These are phyloP conservation scores for Acrodontium crateriforme DNA, from an alignment of 2,329 filamentous ascomycete genomes.

Conservation along the genomic window DNA sequence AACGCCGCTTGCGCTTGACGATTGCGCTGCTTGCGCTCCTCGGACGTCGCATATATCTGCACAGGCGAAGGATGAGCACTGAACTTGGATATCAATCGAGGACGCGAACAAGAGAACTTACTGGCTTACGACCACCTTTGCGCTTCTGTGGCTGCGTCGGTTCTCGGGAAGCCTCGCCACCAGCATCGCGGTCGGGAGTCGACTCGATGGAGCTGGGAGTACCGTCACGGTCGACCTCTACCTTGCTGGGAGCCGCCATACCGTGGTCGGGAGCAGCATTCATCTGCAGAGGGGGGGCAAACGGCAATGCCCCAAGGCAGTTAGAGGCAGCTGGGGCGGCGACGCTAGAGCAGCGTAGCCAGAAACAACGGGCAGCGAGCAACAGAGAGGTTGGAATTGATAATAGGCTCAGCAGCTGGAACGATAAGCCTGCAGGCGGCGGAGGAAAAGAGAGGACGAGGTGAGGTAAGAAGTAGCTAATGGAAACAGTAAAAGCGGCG, in stretches of 20 bases:
- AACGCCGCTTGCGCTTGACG: slow-evolving; percentile 95
- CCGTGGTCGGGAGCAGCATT: slow-evolving; percentile 30
- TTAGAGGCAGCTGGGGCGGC: slow-evolving; percentile 22
- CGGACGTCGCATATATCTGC: slow-evolving; percentile 95
- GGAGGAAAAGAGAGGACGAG: slow-evolving; percentile 23
- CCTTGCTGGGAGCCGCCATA: slow-evolving; percentile 33
- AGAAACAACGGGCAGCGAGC: slow-evolving; percentile 6
- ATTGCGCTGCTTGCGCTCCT: slow-evolving; percentile 96
- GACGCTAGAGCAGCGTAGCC: slow-evolving; percentile 11
- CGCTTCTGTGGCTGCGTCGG: slow-evolving; percentile 57
- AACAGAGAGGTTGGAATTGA: slow-evolving; percentile 14
- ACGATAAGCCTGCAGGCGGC: slow-evolving; percentile 26
- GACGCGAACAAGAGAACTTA: slow-evolving; percentile 47
- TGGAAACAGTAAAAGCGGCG: no score
- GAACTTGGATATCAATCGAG: no score
- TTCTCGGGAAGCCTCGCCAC: slow-evolving; percentile 28
- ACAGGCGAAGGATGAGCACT: no score
- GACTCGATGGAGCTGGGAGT: slow-evolving; percentile 36
- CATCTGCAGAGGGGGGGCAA: slow-evolving; percentile 32
- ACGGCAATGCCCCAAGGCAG: slow-evolving; percentile 15
- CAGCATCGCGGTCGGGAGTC: slow-evolving; percentile 32
- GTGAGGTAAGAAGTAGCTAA: slow-evolving; percentile 38
- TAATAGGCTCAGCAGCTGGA: slow-evolving; percentile 18
- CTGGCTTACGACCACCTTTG: slow-evolving; percentile 94
- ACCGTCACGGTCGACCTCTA: slow-evolving; percentile 28